Percentiles rank a stretch among this genome's conserved stretches.
Evolutionary conservation across 2,329 filamentous ascomycete species (phyloP).

Genomic region (Myrmaecium sp.): DNA sequence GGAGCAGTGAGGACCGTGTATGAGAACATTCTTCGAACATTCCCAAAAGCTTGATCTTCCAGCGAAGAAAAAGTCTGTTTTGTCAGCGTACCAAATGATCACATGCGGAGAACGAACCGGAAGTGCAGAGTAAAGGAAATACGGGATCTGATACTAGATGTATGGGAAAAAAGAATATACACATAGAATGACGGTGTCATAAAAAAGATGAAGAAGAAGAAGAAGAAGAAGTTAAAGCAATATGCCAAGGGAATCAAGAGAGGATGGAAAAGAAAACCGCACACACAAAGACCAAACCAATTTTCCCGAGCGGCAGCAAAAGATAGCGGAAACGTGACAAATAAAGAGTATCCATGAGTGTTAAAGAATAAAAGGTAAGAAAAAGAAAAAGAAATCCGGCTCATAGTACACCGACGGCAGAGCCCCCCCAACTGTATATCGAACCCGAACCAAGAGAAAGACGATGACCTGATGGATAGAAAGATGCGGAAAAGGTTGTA

Average conservation of each 20-base stretch:
- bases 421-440: conserved; percentile 6
- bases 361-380: conserved; percentile 5
- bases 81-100: too few species aligned
- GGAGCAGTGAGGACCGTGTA: too few species aligned
- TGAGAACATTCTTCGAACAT: too few species aligned
- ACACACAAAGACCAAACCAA: conserved; percentile 7
- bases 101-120: too few species aligned
- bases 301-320: conserved; percentile 10
- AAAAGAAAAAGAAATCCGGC: conserved; percentile 15
- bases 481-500: conserved; percentile 19
- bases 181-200: neutral
- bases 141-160: too few species aligned
- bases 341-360: conserved; percentile 5
- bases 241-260: conserved; percentile 6
- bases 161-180: neutral
- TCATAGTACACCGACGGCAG: conserved; percentile 5
- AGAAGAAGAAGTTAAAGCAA: conserved; percentile 18
- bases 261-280: conserved; percentile 6
- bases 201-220: conserved; percentile 3
- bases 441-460: conserved; percentile 8
- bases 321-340: conserved; percentile 9
- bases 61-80: too few species aligned
- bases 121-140: too few species aligned
- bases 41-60: too few species aligned
- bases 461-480: conserved; percentile 16